Conservation (phyloP, 257 asterid genomes). For the Salvia miltiorrhiza region DNA sequence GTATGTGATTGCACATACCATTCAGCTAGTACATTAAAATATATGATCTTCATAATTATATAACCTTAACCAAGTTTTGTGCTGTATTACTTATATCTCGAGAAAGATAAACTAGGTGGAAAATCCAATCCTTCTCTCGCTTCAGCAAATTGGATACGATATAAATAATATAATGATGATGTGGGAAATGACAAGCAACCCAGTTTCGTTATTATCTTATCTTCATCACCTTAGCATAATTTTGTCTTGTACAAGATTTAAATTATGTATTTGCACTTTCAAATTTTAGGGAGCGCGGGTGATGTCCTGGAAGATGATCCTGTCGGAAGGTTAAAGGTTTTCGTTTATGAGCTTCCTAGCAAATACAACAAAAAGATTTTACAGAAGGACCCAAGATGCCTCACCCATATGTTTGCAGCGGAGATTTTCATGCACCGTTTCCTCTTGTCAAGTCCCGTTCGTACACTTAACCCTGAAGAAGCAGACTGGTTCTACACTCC, state of each 20-base stretch:
- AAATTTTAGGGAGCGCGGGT: slow-evolving; percentile 81
- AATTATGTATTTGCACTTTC: neutral
- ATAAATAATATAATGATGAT: neutral
- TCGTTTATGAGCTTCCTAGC: slow-evolving; percentile 90
- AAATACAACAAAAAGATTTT: slow-evolving; percentile 82
- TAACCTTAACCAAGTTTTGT: neutral
- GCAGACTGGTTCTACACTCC: slow-evolving; percentile 96
- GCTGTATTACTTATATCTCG: neutral
- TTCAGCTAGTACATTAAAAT: too few species aligned
- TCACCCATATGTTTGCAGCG: slow-evolving; percentile 94
- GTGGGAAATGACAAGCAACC: neutral
- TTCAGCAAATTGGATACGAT: too few species aligned
- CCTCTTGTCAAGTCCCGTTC: slow-evolving; percentile 70
- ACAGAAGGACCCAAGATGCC: slow-evolving; percentile 85
- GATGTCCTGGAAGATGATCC: slow-evolving; percentile 97
- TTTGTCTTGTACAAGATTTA: neutral
- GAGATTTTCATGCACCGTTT: slow-evolving; percentile 89
- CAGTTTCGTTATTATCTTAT: neutral
- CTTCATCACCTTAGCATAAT: too few species aligned
- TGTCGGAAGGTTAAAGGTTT: slow-evolving; percentile 85
- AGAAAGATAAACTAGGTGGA: neutral
- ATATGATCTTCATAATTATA: neutral
- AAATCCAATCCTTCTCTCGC: neutral
- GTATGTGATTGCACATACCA: too few species aligned
- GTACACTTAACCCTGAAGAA: slow-evolving; percentile 88